Base-by-base conservation (phyloP, 1,139 yeast genomes). In the Candida sanyaensis region DNA sequence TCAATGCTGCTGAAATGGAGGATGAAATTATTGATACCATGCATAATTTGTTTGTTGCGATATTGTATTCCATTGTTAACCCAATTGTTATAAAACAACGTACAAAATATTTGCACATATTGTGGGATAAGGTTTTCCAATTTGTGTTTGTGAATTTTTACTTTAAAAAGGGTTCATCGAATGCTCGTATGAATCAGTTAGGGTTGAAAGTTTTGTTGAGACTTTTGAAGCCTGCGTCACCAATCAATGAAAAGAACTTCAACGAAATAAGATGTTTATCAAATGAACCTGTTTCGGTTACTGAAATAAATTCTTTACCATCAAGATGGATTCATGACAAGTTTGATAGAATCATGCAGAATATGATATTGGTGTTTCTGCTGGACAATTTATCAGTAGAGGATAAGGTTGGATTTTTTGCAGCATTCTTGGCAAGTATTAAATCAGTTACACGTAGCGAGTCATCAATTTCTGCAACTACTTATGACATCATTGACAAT, bases 61-160 rank as follows among this genome's bases (percentile, higher is more conserved):
- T 72, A 2, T 53, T 72, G n/a, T 73, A 73, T 55, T 59, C 62
- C 32, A 54, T 73, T 42, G 51, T 71, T 29, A 67, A 66, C 49
- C 64, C 64, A 7, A 50, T 55, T 12, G 52, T 55, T 1, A 53
- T 55, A 17, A 61, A 59, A 43, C 54, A 54, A n/a, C 54, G 59
- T 4, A 43, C 55, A 31, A 67, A 66, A 44, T 62, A 65, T 47
- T 52, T 71, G 33, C 66, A 66, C 42, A 53, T 70, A 5, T 66
- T 69, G 40, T 75, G 79, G 79, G 78, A 73, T 47, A 66, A 61
- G 42, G 56, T 75, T 2, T 53, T 75, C 21, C 69, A 63, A 41
- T 73, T 73, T 1, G 59, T 69, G 0, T 53, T 75, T 32, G 39
- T 58, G 12, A 62, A 57, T 38, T 68, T 74, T 50, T 73, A 72